These are phyloP conservation scores for Crithidia sp. DNA, from an alignment of 208 protist species.

Conservation along the genomic window DNA sequence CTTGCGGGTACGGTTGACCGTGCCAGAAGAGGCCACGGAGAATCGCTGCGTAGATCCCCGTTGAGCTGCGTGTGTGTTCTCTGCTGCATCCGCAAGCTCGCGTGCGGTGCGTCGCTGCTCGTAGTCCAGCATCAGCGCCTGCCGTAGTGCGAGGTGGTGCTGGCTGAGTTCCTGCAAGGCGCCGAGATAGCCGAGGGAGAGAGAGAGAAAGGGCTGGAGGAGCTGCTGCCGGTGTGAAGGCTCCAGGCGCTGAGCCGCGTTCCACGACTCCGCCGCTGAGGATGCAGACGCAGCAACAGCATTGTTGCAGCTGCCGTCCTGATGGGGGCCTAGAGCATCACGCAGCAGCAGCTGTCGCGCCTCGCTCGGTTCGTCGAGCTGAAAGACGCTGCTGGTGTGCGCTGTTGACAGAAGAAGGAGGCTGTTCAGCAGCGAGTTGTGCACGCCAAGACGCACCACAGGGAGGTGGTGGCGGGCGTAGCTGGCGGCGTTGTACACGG, in stretches of 20 bases:
- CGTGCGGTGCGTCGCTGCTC: constrained; percentile 29
- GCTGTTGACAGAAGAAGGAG: constrained; percentile 43
- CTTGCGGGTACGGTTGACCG: constrained; percentile 16
- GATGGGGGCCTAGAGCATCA: not conserved
- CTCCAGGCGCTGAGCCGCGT: constrained; percentile 11
- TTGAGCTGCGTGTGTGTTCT: not conserved
- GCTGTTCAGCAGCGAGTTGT: constrained; percentile 53
- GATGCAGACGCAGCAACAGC: too few relatives aligned
- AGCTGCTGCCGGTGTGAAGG: constrained; percentile 12
- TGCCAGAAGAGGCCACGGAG: not conserved
- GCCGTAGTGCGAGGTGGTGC: constrained; percentile 23
- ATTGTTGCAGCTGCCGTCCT: not conserved
- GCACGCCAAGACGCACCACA: constrained; percentile 31
- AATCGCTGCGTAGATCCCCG: not conserved
- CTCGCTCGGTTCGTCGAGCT: constrained; percentile 30
- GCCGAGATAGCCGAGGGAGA: constrained; percentile 41
- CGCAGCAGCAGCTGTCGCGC: constrained; percentile 20
- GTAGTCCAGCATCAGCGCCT: constrained; percentile 45
- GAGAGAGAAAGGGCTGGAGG: constrained; percentile 23
- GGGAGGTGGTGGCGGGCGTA: constrained; percentile 56
- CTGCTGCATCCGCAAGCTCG: constrained; percentile 9
- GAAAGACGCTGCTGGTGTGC: constrained; percentile 6
- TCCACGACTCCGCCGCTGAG: constrained; percentile 18
- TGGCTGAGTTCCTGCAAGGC: constrained; percentile 51
- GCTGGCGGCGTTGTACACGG: constrained; percentile 37